Percentiles rank a stretch among this genome's conserved stretches.
Evolutionary conservation across 768 basidiomycete genomes (phyloP).

Genomic region (Suillus spraguei): DNA sequence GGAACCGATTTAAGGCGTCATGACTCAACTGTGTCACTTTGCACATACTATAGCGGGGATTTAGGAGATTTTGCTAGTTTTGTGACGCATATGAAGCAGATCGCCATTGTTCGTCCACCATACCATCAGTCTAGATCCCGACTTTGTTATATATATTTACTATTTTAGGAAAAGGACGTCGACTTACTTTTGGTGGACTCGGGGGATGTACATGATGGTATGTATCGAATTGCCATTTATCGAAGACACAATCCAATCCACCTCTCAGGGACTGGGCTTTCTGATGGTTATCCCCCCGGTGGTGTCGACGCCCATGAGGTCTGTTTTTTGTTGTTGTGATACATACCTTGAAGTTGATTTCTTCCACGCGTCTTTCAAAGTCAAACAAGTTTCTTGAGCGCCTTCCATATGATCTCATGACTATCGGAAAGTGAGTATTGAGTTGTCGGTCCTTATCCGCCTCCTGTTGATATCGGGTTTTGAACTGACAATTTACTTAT

Average conservation of each 20-base stretch:
- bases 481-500: constrained; percentile 6
- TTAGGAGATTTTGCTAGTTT: constrained; percentile 90
- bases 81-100: constrained; percentile 76
- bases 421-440: constrained; percentile 76
- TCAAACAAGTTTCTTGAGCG: constrained; percentile 74
- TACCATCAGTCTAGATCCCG: neutral
- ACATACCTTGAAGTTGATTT: neutral
- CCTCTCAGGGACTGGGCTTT: constrained; percentile 66
- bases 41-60: constrained; percentile 45
- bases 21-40: neutral
- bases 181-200: constrained; percentile 84
- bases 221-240: neutral
- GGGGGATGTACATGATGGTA: constrained; percentile 78
- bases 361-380: constrained; percentile 33
- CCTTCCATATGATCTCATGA: constrained; percentile 79
- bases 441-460: neutral
- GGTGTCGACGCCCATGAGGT: constrained; percentile 77
- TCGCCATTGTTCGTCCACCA: constrained; percentile 53
- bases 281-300: constrained; percentile 72
- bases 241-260: neutral
- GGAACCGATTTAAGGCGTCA: neutral
- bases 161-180: constrained; percentile 60
- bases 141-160: neutral
- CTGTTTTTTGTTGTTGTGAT: constrained; percentile 14
- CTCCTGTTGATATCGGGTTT: neutral